Evolutionary conservation across 495 filamentous ascomycete species (phyloP), one percentile per base, ranked within the genome.

Genomic region (Trichoderma asperelloides): DNA sequence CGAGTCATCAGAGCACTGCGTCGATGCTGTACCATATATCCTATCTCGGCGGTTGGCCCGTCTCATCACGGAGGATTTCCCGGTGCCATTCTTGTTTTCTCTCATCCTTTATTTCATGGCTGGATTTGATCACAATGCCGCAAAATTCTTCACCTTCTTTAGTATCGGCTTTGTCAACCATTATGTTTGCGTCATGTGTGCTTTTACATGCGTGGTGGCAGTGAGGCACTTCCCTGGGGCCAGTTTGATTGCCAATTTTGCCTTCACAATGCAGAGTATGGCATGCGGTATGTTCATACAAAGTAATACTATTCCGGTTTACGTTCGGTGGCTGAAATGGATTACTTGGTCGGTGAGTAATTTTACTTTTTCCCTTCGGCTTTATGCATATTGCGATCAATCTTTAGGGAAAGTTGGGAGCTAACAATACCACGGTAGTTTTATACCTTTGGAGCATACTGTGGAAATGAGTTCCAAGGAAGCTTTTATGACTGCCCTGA

Each of bases 91-190:
- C 27, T 69, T 90, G 5, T 92, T 87, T 66, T 84, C 76, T 28
- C 72, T 85, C 62, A 89, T 90, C 6, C 89, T 82, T 72, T 92
- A 92, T 72, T 91, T 89, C 73, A 90, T 91, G 87, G 85, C 84
- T 43, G 89, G 88, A 45, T 90, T 90, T 71, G 83, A 88, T 41
- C 73, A 79, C 2, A 78, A 85, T 16, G 83, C 80, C 2, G 72
- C 65, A 1, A 85, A 88, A 57, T 91, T 89, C 71, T 87, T 92
- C 66, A 85, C 82, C 6, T 92, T 91, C 73, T 87, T 91, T 66
- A 73, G 79, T 7, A 73, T 91, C 37, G 78, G 84, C 0, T 68
- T 92, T 4, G 74, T 92, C 6, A 82, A 80, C 30, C 89, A 92
- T 66, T 90, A 88, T 67, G 84, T 86, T 67, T 82, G 86, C 6